Base-by-base conservation (phyloP, 2,329 filamentous ascomycete genomes). In the Aspergillus texensis region DNA sequence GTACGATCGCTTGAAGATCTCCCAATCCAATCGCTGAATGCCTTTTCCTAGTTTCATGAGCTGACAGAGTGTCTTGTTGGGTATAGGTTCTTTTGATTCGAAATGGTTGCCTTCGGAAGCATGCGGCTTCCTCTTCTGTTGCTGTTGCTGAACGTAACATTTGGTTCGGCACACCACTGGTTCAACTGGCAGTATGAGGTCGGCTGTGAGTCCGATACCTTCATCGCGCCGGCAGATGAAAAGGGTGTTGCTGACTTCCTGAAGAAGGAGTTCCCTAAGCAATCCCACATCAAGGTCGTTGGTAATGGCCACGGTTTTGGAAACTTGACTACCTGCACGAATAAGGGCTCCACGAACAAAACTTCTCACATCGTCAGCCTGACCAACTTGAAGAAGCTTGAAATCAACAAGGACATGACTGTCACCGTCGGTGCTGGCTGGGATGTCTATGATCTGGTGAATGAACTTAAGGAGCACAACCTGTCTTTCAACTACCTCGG, bases 401-500 rank as follows among this genome's bases (percentile, higher is more conserved):
- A 61, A 2, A 67, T 66, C 58, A 30, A 66, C 58, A 66, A 63
- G 56, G 59, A 68, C 28, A 60, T 61, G 57, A 70, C 63, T 3
- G 66, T 65, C 60, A 70, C 68, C 26, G 62, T 68, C 41, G 68
- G 68, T 58, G 68, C 65, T 50, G 68, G 68, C 26, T 70, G 68
- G 68, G 68, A 70, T 58, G 54, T 70, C 39, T 55, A 57, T 50
- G 68, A 70, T 46, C 62, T 70, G 16, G 55, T 64, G 19, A 32
- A 62, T 9, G 63, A 60, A 24, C 65, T 70, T 6, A 62, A 67
- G 54, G 58, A 57, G 26, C 60, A 69, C 36, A 62, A 56, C 36
- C 53, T 70, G 26, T 63, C 62, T 4, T 63, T 68, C 28, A 43
- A 58, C 58, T 57, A 70, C n/a, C 65, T 70, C 19, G 68, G 68